A percentile compares a stretch with the other conserved stretches of the same genome.
Evolutionary conservation across 495 filamentous ascomycete species (phyloP).

Genomic region (Corynascus novoguineensis): DNA sequence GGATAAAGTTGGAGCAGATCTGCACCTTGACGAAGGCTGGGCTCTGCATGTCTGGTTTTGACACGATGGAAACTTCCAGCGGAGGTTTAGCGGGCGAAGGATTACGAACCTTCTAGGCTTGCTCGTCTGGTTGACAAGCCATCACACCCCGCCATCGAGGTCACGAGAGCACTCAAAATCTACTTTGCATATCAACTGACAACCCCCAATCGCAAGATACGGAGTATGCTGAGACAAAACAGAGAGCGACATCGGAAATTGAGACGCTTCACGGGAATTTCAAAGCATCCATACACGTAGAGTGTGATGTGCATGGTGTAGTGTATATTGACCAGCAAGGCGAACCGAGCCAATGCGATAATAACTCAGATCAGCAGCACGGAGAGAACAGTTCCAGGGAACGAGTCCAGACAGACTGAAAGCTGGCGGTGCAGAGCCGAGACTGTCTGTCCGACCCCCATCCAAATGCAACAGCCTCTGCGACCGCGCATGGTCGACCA

Average conservation of each 20-base stretch:
- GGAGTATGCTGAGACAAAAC: too few relatives aligned
- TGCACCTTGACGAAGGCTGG: conserved; percentile 1
- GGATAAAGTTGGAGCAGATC: not conserved
- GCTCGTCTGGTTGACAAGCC: not conserved
- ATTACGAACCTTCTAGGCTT: not conserved
- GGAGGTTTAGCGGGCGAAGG: not conserved
- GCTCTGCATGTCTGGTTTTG: not conserved
- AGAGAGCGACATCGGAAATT: too few relatives aligned
- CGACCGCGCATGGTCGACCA: not conserved
- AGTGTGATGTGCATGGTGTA: too few relatives aligned
- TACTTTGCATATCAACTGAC: not conserved
- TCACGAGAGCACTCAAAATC: conserved; percentile 4
- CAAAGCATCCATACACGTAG: too few relatives aligned
- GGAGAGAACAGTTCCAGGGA: not conserved
- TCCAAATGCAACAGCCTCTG: not conserved
- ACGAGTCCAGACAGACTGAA: too few relatives aligned
- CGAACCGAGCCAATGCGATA: too few relatives aligned
- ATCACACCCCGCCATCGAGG: not conserved
- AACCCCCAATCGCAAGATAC: not conserved
- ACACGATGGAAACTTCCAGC: not conserved
- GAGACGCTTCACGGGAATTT: too few relatives aligned
- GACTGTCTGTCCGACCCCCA: not conserved
- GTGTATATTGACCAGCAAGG: too few relatives aligned
- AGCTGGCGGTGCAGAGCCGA: not conserved
- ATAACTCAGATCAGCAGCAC: too few relatives aligned